phyloP scores from a whole-genome alignment of 1,284 basidiomycete genomes.

The Mrakiaceae sp. region DNA sequence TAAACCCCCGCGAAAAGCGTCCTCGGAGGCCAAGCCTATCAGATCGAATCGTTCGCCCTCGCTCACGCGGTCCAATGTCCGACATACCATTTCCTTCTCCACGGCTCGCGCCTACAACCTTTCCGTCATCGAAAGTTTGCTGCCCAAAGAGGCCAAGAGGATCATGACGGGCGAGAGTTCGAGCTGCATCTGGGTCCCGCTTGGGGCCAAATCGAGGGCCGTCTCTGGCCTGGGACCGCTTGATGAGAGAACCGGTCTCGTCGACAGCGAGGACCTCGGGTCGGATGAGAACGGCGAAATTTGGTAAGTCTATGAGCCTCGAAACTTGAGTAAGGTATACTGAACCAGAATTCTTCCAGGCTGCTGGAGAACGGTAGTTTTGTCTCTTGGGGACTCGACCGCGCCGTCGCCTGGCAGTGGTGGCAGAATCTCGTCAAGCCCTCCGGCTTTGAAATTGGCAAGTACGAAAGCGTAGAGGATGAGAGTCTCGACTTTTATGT shows the following conservation, averaged over 20 bases:
- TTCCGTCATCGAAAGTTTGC: not conserved
- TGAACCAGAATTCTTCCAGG: not conserved
- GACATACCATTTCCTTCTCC: slow-evolving; percentile 8
- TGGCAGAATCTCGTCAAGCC: slow-evolving; percentile 7
- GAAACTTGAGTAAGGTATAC: too few species aligned
- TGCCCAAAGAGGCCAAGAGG: not conserved
- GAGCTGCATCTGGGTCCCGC: slow-evolving; percentile 6
- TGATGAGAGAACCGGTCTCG: slow-evolving; percentile 19
- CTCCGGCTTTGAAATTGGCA: slow-evolving; percentile 1
- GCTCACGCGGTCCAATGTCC: not conserved
- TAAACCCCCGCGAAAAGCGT: slow-evolving; percentile 20
- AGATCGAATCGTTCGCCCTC: not conserved
- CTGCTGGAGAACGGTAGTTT: slow-evolving; percentile 13
- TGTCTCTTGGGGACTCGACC: slow-evolving; percentile 16
- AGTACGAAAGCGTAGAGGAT: slow-evolving; percentile 10
- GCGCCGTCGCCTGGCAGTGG: slow-evolving; percentile 10
- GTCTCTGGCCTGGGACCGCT: not conserved
- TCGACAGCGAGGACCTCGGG: not conserved
- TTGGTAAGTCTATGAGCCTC: too few species aligned
- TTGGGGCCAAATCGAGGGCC: not conserved
- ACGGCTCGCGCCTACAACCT: slow-evolving; percentile 7
- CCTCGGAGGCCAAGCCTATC: not conserved
- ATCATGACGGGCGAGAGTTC: not conserved
- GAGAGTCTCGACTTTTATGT: slow-evolving; percentile 18
- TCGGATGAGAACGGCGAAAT: not conserved